Percentiles rank a stretch among this genome's conserved stretches.
phyloP scores from a whole-genome alignment of 805 yeast genomes.

The Kodamaea nitidulidarum region DNA sequence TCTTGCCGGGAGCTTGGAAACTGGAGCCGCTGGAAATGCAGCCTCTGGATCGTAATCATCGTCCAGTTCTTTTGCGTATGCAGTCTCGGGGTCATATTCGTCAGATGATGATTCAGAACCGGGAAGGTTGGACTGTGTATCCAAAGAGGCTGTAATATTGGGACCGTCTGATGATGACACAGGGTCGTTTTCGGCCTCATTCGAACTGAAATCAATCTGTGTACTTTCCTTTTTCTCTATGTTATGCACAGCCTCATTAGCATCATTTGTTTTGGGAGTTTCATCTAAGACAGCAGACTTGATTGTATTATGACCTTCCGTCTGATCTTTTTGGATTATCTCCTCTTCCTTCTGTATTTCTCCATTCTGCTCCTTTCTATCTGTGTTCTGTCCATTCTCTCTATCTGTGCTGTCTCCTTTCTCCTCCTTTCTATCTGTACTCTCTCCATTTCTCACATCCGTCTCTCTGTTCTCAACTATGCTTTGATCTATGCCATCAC shows the following conservation, averaged over 20 bases:
- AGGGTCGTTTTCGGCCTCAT: no score
- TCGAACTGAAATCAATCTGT: no score
- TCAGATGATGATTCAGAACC: conserved; percentile 1
- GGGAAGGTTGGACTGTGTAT: no score
- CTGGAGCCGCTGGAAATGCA: not conserved
- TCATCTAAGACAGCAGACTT: no score
- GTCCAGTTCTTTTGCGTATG: not conserved
- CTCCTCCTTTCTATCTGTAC: not conserved
- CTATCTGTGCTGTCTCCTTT: not conserved
- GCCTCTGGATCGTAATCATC: conserved; percentile 14
- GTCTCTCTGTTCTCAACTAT: no score
- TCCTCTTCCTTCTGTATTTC: no score
- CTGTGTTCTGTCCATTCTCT: not conserved
- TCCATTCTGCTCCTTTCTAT: no score
- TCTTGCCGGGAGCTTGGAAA: conserved; percentile 4
- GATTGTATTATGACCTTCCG: not conserved
- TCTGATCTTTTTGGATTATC: not conserved
- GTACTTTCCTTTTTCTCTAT: no score
- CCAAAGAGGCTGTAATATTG: no score
- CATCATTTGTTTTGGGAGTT: no score
- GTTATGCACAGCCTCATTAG: no score
- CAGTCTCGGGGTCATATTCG: conserved; percentile 3
- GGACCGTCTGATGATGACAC: no score
- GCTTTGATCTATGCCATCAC: not conserved
- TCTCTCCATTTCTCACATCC: not conserved